Evolutionary conservation across 2,329 filamentous ascomycete species (phyloP).

Genomic region (Clarireedia sp.): DNA sequence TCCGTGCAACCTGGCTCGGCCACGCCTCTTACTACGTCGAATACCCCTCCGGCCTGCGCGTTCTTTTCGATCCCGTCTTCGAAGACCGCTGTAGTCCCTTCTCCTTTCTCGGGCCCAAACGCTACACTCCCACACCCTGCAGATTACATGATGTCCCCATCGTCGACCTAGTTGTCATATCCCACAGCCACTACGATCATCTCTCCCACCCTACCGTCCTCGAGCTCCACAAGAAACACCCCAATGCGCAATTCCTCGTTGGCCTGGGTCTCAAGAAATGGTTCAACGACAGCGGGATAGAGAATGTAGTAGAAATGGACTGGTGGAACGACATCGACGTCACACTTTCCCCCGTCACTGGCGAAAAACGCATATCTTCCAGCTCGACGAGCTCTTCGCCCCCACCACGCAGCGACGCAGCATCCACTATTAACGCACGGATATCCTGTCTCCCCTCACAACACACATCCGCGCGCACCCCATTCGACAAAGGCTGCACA

Average conservation of each 20-base stretch:
- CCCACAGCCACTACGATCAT: conserved; percentile 78
- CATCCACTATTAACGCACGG: conserved; percentile 54
- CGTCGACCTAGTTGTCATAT: conserved; percentile 54
- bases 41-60: conserved; percentile 76
- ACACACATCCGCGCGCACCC: conserved; percentile 63
- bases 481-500: conserved; percentile 61
- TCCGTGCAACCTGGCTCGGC: conserved; percentile 89
- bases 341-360: conserved; percentile 42
- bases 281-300: conserved; percentile 65
- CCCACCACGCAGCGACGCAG: conserved; percentile 19
- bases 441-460: conserved; percentile 79
- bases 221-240: conserved; percentile 62
- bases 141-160: conserved; percentile 67
- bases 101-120: conserved; percentile 60
- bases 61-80: conserved; percentile 91
- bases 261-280: conserved; percentile 75
- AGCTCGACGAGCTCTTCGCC: conserved; percentile 25
- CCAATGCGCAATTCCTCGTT: conserved; percentile 79
- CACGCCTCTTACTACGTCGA: conserved; percentile 93
- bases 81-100: conserved; percentile 79
- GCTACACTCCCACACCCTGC: conserved; percentile 73
- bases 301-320: conserved; percentile 80
- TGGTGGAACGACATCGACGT: conserved; percentile 87
- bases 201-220: conserved; percentile 69
- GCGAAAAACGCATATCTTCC: conserved; percentile 22